A percentile compares a stretch with the other conserved stretches of the same genome.
These are phyloP conservation scores for Ophiocytium majus DNA, from an alignment of 352 stramenopile species.

Conservation along the genomic window DNA sequence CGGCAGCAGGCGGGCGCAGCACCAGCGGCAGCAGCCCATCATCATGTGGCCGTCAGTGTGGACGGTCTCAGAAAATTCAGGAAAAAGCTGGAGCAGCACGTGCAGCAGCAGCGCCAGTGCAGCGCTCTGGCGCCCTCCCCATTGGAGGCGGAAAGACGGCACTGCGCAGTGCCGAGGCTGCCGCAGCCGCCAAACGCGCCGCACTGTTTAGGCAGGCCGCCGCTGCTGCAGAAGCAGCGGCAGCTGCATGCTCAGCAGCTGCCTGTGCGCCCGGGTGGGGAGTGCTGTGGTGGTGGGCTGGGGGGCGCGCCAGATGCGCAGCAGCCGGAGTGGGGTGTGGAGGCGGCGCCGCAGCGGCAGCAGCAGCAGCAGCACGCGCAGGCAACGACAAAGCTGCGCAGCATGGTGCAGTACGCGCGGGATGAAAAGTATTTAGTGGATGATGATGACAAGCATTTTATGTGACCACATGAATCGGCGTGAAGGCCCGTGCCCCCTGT, in stretches of 20 bases:
- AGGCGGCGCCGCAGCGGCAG: neutral
- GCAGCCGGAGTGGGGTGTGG: too few species aligned
- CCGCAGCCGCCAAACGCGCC: too few species aligned
- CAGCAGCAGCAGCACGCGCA: neutral
- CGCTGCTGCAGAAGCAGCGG: neutral
- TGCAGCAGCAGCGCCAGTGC: neutral
- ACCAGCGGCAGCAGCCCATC: neutral
- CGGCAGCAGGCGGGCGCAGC: neutral
- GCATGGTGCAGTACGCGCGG: neutral
- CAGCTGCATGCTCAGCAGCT: too few species aligned
- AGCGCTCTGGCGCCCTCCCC: too few species aligned
- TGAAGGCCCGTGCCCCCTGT: too few species aligned
- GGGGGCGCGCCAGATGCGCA: too few species aligned
- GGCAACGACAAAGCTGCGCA: neutral
- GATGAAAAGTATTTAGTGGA: neutral
- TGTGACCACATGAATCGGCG: neutral
- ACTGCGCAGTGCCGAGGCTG: too few species aligned
- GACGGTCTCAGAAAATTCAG: neutral
- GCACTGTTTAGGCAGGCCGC: too few species aligned
- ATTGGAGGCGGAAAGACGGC: too few species aligned
- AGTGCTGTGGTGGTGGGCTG: too few species aligned
- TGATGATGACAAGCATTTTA: neutral
- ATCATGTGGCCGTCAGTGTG: neutral
- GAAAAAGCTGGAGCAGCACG: neutral
- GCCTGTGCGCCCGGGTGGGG: too few species aligned